These are phyloP conservation scores for Lachnellula arida DNA, from an alignment of 2,329 filamentous ascomycete species.

Conservation along the genomic window DNA sequence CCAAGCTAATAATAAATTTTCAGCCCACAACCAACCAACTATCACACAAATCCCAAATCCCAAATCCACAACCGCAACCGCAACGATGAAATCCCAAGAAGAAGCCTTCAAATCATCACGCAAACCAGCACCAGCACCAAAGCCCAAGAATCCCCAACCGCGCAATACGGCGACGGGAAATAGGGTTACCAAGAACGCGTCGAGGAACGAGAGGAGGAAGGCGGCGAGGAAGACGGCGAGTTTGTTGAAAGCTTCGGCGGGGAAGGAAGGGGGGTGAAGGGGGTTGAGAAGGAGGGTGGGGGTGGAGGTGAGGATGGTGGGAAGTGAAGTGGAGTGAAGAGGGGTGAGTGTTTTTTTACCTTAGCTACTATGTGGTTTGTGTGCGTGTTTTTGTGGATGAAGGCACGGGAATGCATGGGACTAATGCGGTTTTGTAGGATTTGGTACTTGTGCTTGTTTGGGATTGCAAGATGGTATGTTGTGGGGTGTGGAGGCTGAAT, in stretches of 20 bases:
- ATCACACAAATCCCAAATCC: too few relatives aligned
- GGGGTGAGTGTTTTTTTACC: too few relatives aligned
- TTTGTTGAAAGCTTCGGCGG: background rate
- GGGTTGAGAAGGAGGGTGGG: background rate
- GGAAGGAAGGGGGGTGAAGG: background rate
- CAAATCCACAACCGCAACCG: background rate
- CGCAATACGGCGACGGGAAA: conserved; percentile 1
- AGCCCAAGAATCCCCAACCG: background rate
- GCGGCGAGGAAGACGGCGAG: conserved; percentile 6
- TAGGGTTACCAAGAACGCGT: conserved; percentile 4
- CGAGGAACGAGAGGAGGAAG: conserved; percentile 8
- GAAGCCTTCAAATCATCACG: conserved; percentile 2
- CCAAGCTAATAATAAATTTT: too few relatives aligned
- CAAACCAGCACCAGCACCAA: conserved; percentile 5
- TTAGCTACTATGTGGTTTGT: too few relatives aligned
- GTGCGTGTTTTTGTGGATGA: too few relatives aligned
- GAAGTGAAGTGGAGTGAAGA: background rate
- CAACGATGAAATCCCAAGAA: conserved; percentile 27
- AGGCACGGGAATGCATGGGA: too few relatives aligned
- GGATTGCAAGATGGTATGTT: too few relatives aligned
- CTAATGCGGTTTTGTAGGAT: too few relatives aligned
- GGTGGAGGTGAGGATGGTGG: background rate
- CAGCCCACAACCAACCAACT: too few relatives aligned
- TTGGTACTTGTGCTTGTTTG: too few relatives aligned
- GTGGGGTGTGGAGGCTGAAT: too few relatives aligned